These are phyloP conservation scores for Trypanosoma vivax DNA, from an alignment of 208 protist species.

Conservation along the genomic window DNA sequence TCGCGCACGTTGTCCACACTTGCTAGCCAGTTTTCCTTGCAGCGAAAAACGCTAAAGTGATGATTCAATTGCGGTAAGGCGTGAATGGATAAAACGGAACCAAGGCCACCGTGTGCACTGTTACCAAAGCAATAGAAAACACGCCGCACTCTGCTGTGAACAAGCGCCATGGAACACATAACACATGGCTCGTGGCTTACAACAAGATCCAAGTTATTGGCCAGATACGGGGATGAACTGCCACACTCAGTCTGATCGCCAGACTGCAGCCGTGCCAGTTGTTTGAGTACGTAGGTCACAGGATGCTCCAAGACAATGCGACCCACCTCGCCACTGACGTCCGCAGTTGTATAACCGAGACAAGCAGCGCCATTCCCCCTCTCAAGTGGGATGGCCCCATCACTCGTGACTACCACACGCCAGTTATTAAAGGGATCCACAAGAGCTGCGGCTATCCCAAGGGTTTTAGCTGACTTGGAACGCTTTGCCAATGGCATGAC, in stretches of 20 bases:
- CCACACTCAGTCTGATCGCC: background rate
- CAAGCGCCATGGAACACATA: constrained; percentile 93
- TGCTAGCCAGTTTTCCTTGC: constrained; percentile 14
- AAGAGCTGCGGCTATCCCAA: constrained; percentile 45
- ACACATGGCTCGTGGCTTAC: constrained; percentile 90
- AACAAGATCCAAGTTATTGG: constrained; percentile 75
- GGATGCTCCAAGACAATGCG: constrained; percentile 59
- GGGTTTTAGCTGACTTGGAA: background rate
- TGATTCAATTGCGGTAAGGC: constrained; percentile 81
- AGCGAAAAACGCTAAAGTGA: constrained; percentile 65
- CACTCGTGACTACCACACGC: constrained; percentile 43
- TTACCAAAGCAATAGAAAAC: constrained; percentile 83
- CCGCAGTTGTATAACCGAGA: constrained; percentile 27
- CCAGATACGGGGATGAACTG: constrained; percentile 65
- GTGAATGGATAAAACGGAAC: constrained; percentile 58
- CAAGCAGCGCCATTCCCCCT: constrained; percentile 24
- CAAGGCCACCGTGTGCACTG: constrained; percentile 58
- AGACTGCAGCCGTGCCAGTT: constrained; percentile 31
- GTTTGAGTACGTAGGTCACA: constrained; percentile 65
- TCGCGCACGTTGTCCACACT: background rate
- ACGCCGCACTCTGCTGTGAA: constrained; percentile 83
- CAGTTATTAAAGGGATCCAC: constrained; percentile 29
- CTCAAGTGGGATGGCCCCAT: constrained; percentile 25
- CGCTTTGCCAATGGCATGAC: constrained; percentile 13
- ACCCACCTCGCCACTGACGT: background rate